Evolutionary conservation across 352 stramenopile genomes (phyloP).

Genomic region (Phytophthora quininea): DNA sequence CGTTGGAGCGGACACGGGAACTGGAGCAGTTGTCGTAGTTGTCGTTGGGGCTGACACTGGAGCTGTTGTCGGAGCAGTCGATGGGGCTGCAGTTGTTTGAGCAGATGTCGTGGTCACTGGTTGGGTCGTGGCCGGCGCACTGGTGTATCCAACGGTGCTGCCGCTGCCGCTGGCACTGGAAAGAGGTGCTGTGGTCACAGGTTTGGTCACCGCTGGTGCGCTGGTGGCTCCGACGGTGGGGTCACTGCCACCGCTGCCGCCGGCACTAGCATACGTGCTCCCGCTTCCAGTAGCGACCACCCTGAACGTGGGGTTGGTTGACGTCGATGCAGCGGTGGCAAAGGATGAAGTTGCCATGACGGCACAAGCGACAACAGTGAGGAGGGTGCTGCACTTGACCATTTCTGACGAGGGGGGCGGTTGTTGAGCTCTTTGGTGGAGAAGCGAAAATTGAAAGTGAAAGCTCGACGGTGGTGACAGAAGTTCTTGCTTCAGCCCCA

Average conservation of each 20-base stretch:
- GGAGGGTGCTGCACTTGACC: slow-evolving; percentile 29
- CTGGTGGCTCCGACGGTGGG: neutral
- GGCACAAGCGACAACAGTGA: slow-evolving; percentile 7
- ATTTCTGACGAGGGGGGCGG: neutral
- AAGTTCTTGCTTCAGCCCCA: too few species aligned
- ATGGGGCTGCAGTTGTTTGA: neutral
- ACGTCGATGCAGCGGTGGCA: neutral
- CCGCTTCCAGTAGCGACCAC: neutral
- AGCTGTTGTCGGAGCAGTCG: neutral
- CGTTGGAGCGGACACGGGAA: too few species aligned
- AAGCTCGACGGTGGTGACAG: neutral
- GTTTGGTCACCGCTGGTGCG: neutral
- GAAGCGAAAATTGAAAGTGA: slow-evolving; percentile 17
- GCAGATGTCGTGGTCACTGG: neutral
- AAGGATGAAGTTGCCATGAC: slow-evolving; percentile 1
- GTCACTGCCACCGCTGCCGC: neutral
- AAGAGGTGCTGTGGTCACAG: neutral
- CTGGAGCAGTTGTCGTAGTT: neutral
- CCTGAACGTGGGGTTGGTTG: too few species aligned
- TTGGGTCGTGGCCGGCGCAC: neutral
- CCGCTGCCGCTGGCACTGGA: neutral
- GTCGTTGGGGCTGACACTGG: slow-evolving; percentile 1
- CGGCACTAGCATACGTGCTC: slow-evolving; percentile 8
- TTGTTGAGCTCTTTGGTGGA: neutral
- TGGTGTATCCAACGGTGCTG: neutral